Percentiles rank a stretch among this genome's conserved stretches.
These are phyloP conservation scores for Fraxinus pennsylvanica DNA, from an alignment of 257 asterid species.

Conservation along the genomic window DNA sequence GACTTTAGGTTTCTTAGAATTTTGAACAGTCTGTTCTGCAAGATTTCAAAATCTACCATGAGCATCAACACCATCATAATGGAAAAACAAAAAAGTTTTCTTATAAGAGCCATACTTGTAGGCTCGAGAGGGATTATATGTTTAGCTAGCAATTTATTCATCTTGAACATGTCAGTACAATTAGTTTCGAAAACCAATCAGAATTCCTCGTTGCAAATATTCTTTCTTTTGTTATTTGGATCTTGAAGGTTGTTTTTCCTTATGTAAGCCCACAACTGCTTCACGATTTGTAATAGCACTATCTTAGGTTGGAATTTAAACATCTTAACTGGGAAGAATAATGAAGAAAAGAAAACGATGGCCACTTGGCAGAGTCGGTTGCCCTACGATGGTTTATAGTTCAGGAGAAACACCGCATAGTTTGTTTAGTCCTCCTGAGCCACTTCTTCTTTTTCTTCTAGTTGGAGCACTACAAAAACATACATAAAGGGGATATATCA, in stretches of 20 bases:
- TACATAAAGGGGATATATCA: too few relatives aligned
- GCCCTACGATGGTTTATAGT: constrained; percentile 64
- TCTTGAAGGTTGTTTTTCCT: constrained; percentile 45
- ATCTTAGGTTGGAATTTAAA: constrained; percentile 15
- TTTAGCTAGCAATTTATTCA: constrained; percentile 44
- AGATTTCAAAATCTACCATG: constrained; percentile 3
- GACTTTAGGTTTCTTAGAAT: constrained; percentile 50
- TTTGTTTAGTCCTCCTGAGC: too few relatives aligned
- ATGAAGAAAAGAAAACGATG: neutral
- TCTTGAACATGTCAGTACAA: constrained; percentile 45
- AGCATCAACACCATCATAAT: constrained; percentile 22
- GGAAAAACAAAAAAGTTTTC: neutral
- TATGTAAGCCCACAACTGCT: constrained; percentile 53
- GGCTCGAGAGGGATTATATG: constrained; percentile 43
- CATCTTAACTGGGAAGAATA: constrained; percentile 1
- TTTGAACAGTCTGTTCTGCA: constrained; percentile 52
- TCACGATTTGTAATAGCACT: constrained; percentile 57
- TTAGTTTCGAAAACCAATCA: constrained; percentile 40
- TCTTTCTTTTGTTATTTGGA: constrained; percentile 41
- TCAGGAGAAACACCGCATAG: too few relatives aligned
- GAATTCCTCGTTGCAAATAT: constrained; percentile 40
- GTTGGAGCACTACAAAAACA: too few relatives aligned
- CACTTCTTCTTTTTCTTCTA: too few relatives aligned
- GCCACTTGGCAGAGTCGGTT: constrained; percentile 77
- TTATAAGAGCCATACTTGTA: constrained; percentile 41